These are phyloP conservation scores for Yarrowia galli DNA, from an alignment of 1,139 yeast species.

Conservation along the genomic window DNA sequence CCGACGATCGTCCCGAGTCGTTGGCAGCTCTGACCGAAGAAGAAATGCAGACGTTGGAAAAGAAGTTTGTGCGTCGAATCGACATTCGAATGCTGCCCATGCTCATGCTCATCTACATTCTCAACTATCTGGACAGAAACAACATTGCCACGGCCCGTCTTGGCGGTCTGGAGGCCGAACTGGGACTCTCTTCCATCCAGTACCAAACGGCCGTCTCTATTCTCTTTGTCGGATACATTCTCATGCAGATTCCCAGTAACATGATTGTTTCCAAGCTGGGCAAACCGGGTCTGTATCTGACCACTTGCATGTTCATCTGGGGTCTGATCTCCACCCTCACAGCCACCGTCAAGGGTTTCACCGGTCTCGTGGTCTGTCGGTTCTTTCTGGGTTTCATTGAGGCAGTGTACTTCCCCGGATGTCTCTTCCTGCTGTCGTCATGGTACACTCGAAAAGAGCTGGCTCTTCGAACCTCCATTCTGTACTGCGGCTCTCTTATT, in stretches of 20 bases:
- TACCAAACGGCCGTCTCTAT: slow-evolving; percentile 65
- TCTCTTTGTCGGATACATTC: slow-evolving; percentile 66
- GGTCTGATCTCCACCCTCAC: slow-evolving; percentile 65
- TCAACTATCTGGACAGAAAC: slow-evolving; percentile 67
- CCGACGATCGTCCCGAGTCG: slow-evolving; percentile 3
- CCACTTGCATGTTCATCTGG: slow-evolving; percentile 62
- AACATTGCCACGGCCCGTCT: slow-evolving; percentile 68
- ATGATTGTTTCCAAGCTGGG: slow-evolving; percentile 56
- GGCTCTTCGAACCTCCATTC: slow-evolving; percentile 62
- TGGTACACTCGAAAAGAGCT: slow-evolving; percentile 50
- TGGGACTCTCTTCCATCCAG: slow-evolving; percentile 59
- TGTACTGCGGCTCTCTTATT: slow-evolving; percentile 56
- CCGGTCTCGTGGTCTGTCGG: slow-evolving; percentile 46
- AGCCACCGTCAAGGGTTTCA: slow-evolving; percentile 57
- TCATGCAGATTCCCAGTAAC: slow-evolving; percentile 67
- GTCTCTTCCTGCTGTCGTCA: slow-evolving; percentile 49
- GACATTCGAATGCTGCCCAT: slow-evolving; percentile 64
- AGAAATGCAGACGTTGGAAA: slow-evolving; percentile 6
- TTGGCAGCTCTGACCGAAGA: not conserved
- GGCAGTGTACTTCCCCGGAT: slow-evolving; percentile 48
- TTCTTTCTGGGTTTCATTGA: slow-evolving; percentile 49
- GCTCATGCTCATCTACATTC: slow-evolving; percentile 62
- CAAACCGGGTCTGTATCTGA: slow-evolving; percentile 60
- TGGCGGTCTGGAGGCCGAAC: slow-evolving; percentile 63
- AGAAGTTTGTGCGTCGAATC: slow-evolving; percentile 52